phyloP scores from a whole-genome alignment of 75 land plant species.

The Sequoia sempervirens region DNA sequence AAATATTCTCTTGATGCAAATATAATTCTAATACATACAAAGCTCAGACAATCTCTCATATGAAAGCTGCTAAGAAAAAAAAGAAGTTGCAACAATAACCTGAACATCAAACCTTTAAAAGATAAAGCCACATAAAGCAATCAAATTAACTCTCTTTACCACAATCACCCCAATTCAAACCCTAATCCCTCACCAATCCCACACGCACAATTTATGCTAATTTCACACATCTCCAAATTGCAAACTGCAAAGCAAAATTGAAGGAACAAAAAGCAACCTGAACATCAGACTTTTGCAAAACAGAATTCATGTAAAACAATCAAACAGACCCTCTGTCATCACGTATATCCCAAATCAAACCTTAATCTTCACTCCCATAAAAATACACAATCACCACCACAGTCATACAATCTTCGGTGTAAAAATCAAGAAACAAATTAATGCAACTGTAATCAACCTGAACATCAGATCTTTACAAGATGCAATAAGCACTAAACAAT shows the following conservation, averaged over 20 bases:
- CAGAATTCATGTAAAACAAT: not conserved
- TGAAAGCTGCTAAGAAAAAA: not conserved
- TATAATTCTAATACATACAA: not conserved
- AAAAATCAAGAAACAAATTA: not conserved
- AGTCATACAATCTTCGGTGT: not conserved
- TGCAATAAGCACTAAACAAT: not conserved
- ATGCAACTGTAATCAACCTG: not conserved
- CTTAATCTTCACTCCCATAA: not conserved
- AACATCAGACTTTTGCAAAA: not conserved
- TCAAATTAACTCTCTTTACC: not conserved
- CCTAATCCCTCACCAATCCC: not conserved
- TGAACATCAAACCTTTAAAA: constrained; percentile 8
- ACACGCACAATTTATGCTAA: too few relatives aligned
- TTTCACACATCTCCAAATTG: too few relatives aligned
- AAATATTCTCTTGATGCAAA: not conserved
- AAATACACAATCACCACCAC: not conserved
- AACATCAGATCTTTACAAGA: not conserved
- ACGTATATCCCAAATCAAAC: not conserved
- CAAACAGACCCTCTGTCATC: not conserved
- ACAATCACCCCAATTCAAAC: not conserved
- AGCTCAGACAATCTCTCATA: not conserved
- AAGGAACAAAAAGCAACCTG: not conserved
- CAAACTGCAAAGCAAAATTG: too few relatives aligned
- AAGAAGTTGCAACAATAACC: not conserved
- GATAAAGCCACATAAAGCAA: constrained; percentile 17